Evolutionary conservation across 1,284 basidiomycete genomes (phyloP).

Genomic region (Erythrobasidium hasegawianum): DNA sequence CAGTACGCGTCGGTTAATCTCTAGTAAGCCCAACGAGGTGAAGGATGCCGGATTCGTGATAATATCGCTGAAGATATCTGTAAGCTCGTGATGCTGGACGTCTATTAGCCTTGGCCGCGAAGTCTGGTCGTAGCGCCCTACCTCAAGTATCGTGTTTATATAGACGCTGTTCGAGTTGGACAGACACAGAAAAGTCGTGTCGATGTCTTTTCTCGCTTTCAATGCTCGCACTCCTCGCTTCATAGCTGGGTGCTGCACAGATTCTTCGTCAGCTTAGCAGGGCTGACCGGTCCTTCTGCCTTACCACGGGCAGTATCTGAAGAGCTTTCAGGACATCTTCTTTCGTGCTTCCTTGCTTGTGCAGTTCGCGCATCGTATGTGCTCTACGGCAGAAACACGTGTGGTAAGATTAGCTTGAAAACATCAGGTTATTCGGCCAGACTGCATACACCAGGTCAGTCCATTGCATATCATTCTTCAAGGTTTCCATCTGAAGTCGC

Average conservation of each 20-base stretch:
- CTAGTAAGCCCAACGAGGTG: constrained; percentile 67
- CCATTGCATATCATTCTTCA: constrained; percentile 70
- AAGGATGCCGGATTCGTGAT: constrained; percentile 91
- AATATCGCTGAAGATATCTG: constrained; percentile 73
- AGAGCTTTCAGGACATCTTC: constrained; percentile 75
- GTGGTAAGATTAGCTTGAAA: not conserved
- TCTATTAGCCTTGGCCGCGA: no score
- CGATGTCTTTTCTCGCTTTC: constrained; percentile 59
- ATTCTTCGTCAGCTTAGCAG: not conserved
- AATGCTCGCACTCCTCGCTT: constrained; percentile 74
- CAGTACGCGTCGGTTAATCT: constrained; percentile 66
- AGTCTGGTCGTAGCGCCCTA: no score
- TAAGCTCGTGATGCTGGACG: constrained; percentile 72
- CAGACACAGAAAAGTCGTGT: constrained; percentile 81
- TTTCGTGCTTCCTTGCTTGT: constrained; percentile 63
- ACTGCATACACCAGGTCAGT: constrained; percentile 84
- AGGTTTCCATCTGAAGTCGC: constrained; percentile 73
- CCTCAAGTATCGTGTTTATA: constrained; percentile 82
- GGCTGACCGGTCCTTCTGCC: constrained; percentile 47
- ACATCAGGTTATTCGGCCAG: not conserved
- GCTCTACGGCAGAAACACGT: constrained; percentile 35
- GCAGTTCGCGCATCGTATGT: constrained; percentile 56
- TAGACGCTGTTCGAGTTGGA: constrained; percentile 93
- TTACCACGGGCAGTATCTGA: constrained; percentile 76
- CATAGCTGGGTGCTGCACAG: constrained; percentile 87